phyloP scores from a whole-genome alignment of 2,329 filamentous ascomycete genomes.

The Arthroderma uncinatum region DNA sequence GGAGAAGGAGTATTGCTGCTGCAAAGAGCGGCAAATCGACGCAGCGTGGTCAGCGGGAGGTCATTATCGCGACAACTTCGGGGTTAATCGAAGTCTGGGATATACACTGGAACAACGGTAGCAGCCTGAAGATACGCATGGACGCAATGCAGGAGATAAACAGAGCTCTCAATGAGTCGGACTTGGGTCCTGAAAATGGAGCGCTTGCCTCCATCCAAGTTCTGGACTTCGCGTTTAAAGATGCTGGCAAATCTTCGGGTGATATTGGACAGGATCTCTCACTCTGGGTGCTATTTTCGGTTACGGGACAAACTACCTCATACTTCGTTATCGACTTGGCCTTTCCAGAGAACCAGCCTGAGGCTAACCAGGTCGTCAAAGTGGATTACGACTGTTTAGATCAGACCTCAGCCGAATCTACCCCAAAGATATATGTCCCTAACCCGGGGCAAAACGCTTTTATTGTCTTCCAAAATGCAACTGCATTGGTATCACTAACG shows the following conservation, averaged over 20 bases:
- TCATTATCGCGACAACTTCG: constrained; percentile 66
- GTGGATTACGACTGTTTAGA: constrained; percentile 54
- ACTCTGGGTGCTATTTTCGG: constrained; percentile 51
- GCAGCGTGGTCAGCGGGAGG: constrained; percentile 70
- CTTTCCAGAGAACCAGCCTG: constrained; percentile 43
- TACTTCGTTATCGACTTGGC: constrained; percentile 66
- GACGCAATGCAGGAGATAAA: constrained; percentile 58
- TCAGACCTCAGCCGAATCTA: constrained; percentile 31
- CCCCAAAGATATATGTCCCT: constrained; percentile 65
- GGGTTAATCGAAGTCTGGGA: constrained; percentile 78
- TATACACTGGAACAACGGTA: constrained; percentile 75
- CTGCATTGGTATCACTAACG: constrained; percentile 65
- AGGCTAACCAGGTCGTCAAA: constrained; percentile 56
- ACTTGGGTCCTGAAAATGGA: constrained; percentile 40
- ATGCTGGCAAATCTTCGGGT: neutral
- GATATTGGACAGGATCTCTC: constrained; percentile 23
- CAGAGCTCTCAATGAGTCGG: constrained; percentile 48
- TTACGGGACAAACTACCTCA: constrained; percentile 46
- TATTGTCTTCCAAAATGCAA: constrained; percentile 64
- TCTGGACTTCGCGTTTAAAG: constrained; percentile 51
- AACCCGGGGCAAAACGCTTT: constrained; percentile 70
- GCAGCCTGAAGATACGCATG: constrained; percentile 59
- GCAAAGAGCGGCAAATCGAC: constrained; percentile 61
- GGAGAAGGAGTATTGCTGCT: constrained; percentile 68
- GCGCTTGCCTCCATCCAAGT: neutral